These are phyloP conservation scores for Trichoderma sp. DNA, from an alignment of 2,329 filamentous ascomycete genomes.

Conservation along the genomic window DNA sequence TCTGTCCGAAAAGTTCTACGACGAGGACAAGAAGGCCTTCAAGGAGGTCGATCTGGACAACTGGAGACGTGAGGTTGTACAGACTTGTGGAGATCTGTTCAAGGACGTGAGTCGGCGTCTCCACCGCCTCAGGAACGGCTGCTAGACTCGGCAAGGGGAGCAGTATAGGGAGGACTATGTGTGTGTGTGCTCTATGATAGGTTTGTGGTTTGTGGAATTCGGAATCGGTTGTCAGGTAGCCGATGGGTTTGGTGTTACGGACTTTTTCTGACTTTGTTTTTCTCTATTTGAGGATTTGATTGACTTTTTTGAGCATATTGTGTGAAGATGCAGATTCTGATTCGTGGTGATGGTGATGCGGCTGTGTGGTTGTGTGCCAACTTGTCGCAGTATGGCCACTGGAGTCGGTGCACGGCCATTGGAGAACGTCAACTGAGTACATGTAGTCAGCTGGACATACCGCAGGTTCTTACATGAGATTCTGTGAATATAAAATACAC, in stretches of 20 bases:
- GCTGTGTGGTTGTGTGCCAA: neutral
- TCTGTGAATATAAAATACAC: no score
- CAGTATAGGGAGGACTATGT: neutral
- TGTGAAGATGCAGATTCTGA: neutral
- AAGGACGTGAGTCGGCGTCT: constrained; percentile 16
- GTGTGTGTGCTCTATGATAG: neutral
- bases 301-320: neutral
- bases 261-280: neutral
- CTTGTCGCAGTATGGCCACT: no score
- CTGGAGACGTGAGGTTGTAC: neutral
- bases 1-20: no score
- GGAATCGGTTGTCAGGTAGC: neutral
- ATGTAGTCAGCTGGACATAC: no score
- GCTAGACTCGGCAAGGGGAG: constrained; percentile 13
- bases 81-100: neutral
- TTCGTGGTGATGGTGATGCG: neutral
- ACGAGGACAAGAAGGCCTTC: neutral
- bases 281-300: neutral
- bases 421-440: no score
- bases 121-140: constrained; percentile 14
- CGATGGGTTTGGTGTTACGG: neutral
- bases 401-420: no score
- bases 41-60: neutral
- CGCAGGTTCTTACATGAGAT: no score
- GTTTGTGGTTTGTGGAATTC: neutral